These are phyloP conservation scores for Nemania sp. DNA, from an alignment of 2,329 filamentous ascomycete genomes.

Conservation along the genomic window DNA sequence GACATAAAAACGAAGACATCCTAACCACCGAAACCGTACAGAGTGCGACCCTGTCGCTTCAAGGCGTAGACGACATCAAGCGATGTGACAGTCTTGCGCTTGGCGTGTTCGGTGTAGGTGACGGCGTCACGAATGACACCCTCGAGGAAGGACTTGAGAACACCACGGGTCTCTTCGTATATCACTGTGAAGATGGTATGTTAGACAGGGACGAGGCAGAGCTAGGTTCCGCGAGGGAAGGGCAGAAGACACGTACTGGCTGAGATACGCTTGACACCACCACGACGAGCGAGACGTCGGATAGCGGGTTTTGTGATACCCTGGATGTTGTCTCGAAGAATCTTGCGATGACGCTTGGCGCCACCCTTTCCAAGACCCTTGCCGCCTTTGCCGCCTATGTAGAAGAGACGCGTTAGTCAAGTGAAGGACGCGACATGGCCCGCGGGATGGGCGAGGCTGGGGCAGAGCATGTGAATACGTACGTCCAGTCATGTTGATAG, in stretches of 20 bases:
- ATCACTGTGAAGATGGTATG: slow-evolving; percentile 60
- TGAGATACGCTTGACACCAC: slow-evolving; percentile 99
- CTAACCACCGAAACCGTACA: slow-evolving; percentile 72
- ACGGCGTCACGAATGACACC: slow-evolving; percentile 79
- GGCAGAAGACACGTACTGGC: slow-evolving; percentile 68
- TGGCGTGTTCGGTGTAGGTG: slow-evolving; percentile 83
- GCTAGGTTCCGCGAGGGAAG: not conserved
- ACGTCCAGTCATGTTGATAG: slow-evolving; percentile 44
- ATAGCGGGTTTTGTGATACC: slow-evolving; percentile 99
- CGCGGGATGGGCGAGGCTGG: too few species aligned
- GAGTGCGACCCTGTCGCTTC: slow-evolving; percentile 68
- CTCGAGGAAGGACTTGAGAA: slow-evolving; percentile 83
- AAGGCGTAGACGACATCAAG: slow-evolving; percentile 67
- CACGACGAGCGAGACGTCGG: slow-evolving; percentile 97
- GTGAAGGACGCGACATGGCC: not conserved
- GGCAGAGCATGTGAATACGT: slow-evolving; percentile 55
- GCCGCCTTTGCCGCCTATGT: slow-evolving; percentile 85
- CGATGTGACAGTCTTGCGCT: slow-evolving; percentile 74
- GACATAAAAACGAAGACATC: slow-evolving; percentile 60
- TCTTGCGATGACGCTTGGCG: slow-evolving; percentile 99
- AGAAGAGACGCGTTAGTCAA: slow-evolving; percentile 51
- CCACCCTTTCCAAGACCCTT: slow-evolving; percentile 98
- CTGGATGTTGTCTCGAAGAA: slow-evolving; percentile 99
- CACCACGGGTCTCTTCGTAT: slow-evolving; percentile 82
- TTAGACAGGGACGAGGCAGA: not conserved